A percentile compares a stretch with the other conserved stretches of the same genome.
Evolutionary conservation across 805 yeast genomes (phyloP).

Genomic region (Candida nonsorbophila): DNA sequence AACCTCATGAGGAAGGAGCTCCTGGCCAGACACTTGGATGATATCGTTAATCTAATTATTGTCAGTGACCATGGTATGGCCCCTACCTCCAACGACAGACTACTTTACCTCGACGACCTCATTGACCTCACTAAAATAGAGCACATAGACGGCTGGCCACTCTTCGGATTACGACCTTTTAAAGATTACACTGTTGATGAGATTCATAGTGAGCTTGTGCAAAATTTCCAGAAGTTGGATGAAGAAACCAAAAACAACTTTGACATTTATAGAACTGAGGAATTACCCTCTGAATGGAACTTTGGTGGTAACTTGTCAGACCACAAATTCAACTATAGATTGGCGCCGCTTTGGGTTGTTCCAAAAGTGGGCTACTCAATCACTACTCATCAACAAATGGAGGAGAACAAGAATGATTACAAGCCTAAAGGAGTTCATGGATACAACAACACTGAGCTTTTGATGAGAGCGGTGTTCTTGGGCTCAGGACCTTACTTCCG

Average conservation of each 20-base stretch:
- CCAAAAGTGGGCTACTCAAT: conserved; percentile 80
- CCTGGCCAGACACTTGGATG: conserved; percentile 47
- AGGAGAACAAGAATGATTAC: conserved; percentile 43
- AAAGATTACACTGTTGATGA: conserved; percentile 33
- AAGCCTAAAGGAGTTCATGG: conserved; percentile 81
- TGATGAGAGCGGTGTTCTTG: conserved; percentile 80
- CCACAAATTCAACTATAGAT: conserved; percentile 48
- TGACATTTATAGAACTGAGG: conserved; percentile 48
- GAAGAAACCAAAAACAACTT: conserved; percentile 22
- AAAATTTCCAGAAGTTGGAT: conserved; percentile 11
- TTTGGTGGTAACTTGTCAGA: conserved; percentile 41
- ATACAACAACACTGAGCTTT: conserved; percentile 65
- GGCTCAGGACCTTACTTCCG: conserved; percentile 78
- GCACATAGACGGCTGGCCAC: conserved; percentile 81
- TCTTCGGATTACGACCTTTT: conserved; percentile 67
- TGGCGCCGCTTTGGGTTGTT: conserved; percentile 82
- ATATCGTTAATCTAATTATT: conserved; percentile 67
- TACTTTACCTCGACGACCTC: conserved; percentile 69
- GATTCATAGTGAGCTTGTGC: conserved; percentile 39
- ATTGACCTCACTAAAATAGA: conserved; percentile 51
- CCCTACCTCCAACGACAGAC: conserved; percentile 67
- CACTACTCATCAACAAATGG: conserved; percentile 55
- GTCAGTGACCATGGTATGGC: conserved; percentile 96
- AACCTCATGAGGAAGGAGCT: conserved; percentile 45
- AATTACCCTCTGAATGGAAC: conserved; percentile 48